Conservation (phyloP, 306 rosid species). For the Biancaea sappan region DNA sequence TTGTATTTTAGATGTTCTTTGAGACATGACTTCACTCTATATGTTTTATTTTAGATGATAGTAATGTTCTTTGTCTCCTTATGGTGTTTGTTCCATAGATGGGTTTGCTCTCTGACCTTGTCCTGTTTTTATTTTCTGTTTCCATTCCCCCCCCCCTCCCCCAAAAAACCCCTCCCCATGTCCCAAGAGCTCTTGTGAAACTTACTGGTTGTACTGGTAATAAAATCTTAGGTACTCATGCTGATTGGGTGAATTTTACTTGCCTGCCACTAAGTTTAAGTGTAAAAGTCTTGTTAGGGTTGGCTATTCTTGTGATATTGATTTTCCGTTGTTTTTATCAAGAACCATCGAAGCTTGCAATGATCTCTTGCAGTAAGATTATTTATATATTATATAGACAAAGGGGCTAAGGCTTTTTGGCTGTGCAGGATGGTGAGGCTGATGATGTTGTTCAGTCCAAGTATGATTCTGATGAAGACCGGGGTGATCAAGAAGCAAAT, state of each 20-base stretch:
- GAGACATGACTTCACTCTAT: not conserved
- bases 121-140: not conserved
- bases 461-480: slow-evolving; percentile 76
- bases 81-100: not conserved
- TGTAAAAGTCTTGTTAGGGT: not conserved
- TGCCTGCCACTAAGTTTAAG: not conserved
- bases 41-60: not conserved
- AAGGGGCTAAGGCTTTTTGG: slow-evolving; percentile 19
- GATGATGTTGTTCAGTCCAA: slow-evolving; percentile 53
- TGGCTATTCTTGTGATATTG: slow-evolving; percentile 5
- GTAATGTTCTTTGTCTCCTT: not conserved
- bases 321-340: not conserved
- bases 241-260: not conserved
- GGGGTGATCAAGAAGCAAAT: slow-evolving; percentile 64
- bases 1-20: not conserved
- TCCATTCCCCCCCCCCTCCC: too few relatives aligned
- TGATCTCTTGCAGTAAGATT: not conserved
- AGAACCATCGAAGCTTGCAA: not conserved
- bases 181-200: slow-evolving; percentile 6
- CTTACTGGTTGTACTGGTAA: too few relatives aligned
- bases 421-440: slow-evolving; percentile 62
- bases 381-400: not conserved
- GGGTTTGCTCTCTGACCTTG: not conserved
- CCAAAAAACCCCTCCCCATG: too few relatives aligned
- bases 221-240: not conserved